Conservation (phyloP, 768 basidiomycete species). For the Leucosporidium creatinivorum region DNA sequence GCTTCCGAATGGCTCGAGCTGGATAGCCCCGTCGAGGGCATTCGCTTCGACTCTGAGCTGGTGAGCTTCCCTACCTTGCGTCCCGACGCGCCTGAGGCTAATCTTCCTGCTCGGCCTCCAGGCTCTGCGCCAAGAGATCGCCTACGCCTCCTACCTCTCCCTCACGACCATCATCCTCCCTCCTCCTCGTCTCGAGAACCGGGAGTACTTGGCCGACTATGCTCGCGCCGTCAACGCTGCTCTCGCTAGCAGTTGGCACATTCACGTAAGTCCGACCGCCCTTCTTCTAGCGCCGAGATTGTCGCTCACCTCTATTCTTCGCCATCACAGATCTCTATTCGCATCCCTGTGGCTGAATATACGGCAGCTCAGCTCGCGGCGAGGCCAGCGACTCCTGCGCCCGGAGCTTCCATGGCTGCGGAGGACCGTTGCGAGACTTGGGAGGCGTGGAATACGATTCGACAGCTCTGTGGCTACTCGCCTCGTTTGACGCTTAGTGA, state of each 20-base stretch:
- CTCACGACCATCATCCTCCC: slow-evolving; percentile 79
- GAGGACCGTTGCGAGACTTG: slow-evolving; percentile 51
- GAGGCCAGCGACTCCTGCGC: slow-evolving; percentile 35
- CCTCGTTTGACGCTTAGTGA: slow-evolving; percentile 44
- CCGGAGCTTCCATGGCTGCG: slow-evolving; percentile 14
- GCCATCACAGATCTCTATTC: slow-evolving; percentile 31
- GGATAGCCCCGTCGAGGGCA: slow-evolving; percentile 84
- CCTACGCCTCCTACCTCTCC: slow-evolving; percentile 87
- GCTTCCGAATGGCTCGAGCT: slow-evolving; percentile 93
- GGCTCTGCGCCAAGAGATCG: slow-evolving; percentile 88
- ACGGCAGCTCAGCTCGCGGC: slow-evolving; percentile 45
- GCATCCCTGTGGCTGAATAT: slow-evolving; percentile 45
- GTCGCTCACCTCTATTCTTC: background rate
- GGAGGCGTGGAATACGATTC: slow-evolving; percentile 98
- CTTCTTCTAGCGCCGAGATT: background rate
- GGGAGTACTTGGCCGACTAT: slow-evolving; percentile 75
- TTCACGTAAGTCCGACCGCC: slow-evolving; percentile 21
- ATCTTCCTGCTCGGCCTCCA: slow-evolving; percentile 37
- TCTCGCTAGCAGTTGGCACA: slow-evolving; percentile 31
- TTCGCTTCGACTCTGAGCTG: slow-evolving; percentile 91
- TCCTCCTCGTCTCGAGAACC: slow-evolving; percentile 53
- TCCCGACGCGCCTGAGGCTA: slow-evolving; percentile 23
- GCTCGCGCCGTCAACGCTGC: slow-evolving; percentile 73
- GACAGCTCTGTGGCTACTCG: slow-evolving; percentile 75
- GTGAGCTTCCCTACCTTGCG: slow-evolving; percentile 48